These are phyloP conservation scores for Calonectria pseudoreteaudii DNA, from an alignment of 2,329 filamentous ascomycete species.

Conservation along the genomic window DNA sequence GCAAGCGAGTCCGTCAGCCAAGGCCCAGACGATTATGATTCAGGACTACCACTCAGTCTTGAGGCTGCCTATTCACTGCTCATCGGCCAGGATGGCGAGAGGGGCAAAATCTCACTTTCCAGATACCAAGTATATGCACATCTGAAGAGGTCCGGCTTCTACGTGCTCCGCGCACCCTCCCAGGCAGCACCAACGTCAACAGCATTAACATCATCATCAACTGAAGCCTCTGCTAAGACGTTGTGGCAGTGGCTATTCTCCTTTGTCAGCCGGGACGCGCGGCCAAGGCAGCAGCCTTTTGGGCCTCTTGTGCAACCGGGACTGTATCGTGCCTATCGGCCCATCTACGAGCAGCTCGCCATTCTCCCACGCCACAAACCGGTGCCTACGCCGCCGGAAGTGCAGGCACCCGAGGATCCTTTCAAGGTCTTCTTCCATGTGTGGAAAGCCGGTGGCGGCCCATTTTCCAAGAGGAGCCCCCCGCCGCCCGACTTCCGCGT, in stretches of 20 bases:
- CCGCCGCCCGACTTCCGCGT: constrained; percentile 86
- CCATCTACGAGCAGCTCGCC: constrained; percentile 82
- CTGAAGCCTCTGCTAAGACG: constrained; percentile 35
- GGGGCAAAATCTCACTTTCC: constrained; percentile 75
- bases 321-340: constrained; percentile 73
- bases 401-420: constrained; percentile 56
- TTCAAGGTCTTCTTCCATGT: constrained; percentile 84
- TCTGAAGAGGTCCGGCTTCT: constrained; percentile 85
- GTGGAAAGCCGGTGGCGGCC: constrained; percentile 74
- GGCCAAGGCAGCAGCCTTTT: constrained; percentile 47
- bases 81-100: constrained; percentile 75
- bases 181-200: constrained; percentile 31
- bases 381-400: constrained; percentile 43
- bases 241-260: constrained; percentile 68
- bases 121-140: constrained; percentile 90
- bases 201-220: constrained; percentile 25
- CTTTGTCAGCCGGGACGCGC: constrained; percentile 50
- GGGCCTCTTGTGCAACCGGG: constrained; percentile 73
- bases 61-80: constrained; percentile 91
- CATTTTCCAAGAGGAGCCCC: constrained; percentile 84
- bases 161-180: constrained; percentile 74
- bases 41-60: constrained; percentile 86
- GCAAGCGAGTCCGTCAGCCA: constrained; percentile 35
- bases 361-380: constrained; percentile 79
- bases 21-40: constrained; percentile 61